Conservation (phyloP, 768 basidiomycete genomes). For the Goffeauzyma gilvescens region DNA sequence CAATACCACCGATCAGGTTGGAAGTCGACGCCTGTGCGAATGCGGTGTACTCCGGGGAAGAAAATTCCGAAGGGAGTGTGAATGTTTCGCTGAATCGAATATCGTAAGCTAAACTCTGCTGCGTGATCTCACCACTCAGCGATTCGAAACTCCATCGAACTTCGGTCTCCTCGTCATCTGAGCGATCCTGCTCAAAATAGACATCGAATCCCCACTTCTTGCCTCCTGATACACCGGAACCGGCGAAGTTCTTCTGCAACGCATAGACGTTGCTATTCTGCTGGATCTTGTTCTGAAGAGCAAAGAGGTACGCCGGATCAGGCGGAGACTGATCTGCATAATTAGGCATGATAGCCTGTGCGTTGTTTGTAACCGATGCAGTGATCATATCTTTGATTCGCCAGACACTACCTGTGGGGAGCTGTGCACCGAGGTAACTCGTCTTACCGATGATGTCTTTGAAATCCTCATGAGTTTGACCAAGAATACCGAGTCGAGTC, state of each 20-base stretch:
- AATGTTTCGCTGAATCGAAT: conserved; percentile 52
- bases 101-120: conserved; percentile 44
- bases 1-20: conserved; percentile 78
- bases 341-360: conserved; percentile 37
- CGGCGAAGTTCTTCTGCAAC: conserved; percentile 68
- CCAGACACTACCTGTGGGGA: conserved; percentile 55
- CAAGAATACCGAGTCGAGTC: no score
- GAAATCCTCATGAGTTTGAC: conserved; percentile 44
- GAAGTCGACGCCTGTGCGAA: conserved; percentile 82
- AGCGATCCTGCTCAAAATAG: conserved; percentile 48
- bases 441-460: conserved; percentile 48
- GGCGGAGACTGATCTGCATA: conserved; percentile 42
- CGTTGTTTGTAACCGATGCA: conserved; percentile 43
- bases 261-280: conserved; percentile 63
- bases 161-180: conserved; percentile 34
- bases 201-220: conserved; percentile 63
- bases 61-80: conserved; percentile 43
- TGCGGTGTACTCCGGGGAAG: conserved; percentile 39
- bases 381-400: conserved; percentile 61
- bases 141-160: no score
- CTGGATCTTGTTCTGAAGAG: conserved; percentile 54
- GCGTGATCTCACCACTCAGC: conserved; percentile 52
- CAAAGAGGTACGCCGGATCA: conserved; percentile 62
- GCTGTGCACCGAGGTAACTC: conserved; percentile 46
- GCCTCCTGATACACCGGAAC: conserved; percentile 31